Conservation (phyloP, 805 yeast species). For the Myxozyma mucilagina region DNA sequence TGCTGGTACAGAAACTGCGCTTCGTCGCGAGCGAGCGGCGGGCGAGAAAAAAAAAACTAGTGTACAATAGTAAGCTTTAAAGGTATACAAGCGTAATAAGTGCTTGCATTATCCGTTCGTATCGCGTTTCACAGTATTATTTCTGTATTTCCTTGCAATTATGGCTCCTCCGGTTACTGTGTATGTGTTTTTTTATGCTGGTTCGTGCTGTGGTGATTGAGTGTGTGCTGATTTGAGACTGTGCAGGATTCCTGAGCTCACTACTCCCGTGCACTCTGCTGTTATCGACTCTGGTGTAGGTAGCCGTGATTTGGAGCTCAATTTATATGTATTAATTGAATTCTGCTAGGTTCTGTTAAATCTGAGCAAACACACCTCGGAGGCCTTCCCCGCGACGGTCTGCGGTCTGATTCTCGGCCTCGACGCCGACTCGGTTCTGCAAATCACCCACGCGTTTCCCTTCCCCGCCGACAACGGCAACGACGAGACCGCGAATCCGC, state of each 20-base stretch:
- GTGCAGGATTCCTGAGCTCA: constrained; percentile 29
- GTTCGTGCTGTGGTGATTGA: neutral
- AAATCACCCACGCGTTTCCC: constrained; percentile 62
- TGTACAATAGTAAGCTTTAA: neutral
- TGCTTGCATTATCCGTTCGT: neutral
- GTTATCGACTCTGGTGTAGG: constrained; percentile 32
- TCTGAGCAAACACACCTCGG: constrained; percentile 66
- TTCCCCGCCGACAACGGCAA: constrained; percentile 56
- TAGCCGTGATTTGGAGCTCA: neutral
- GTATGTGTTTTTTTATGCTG: constrained; percentile 14
- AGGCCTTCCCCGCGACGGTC: constrained; percentile 58
- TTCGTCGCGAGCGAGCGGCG: neutral
- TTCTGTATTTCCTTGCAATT: neutral
- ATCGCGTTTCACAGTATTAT: neutral
- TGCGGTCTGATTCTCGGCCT: constrained; percentile 77
- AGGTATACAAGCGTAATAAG: neutral
- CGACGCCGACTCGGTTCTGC: constrained; percentile 49
- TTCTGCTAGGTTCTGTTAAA: constrained; percentile 49
- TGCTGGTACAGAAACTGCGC: neutral
- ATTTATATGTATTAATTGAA: too few species aligned
- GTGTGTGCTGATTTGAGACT: neutral
- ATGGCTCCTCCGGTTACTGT: constrained; percentile 30
- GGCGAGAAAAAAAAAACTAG: neutral
- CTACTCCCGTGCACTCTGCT: constrained; percentile 27
- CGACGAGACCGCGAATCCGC: constrained; percentile 59